Conservation (phyloP, 352 stramenopile species). For the Globisporangium carolinianum region DNA sequence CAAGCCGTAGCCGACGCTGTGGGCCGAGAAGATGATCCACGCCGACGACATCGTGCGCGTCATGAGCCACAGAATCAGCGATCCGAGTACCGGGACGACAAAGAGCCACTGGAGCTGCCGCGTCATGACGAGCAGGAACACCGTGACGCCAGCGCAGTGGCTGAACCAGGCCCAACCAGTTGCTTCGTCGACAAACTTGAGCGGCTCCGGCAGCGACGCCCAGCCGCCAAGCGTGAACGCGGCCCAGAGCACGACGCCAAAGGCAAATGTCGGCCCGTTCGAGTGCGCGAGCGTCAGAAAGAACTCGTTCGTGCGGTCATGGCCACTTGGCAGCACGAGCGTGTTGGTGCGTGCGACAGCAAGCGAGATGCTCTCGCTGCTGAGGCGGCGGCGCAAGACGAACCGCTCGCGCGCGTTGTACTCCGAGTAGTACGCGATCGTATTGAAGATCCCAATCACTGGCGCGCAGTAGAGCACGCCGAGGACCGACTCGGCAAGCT, state of each 20-base stretch:
- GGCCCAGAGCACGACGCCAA: constrained; percentile 66
- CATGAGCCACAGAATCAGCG: constrained; percentile 74
- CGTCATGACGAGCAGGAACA: constrained; percentile 75
- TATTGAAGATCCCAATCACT: constrained; percentile 80
- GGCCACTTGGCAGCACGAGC: constrained; percentile 10
- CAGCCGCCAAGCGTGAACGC: constrained; percentile 68
- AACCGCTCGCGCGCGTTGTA: constrained; percentile 80
- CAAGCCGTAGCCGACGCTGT: constrained; percentile 70
- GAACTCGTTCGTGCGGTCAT: constrained; percentile 11
- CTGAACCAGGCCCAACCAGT: constrained; percentile 86
- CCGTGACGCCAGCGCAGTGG: constrained; percentile 67
- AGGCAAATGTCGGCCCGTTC: constrained; percentile 49
- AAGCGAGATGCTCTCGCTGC: constrained; percentile 74
- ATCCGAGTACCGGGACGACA: constrained; percentile 55
- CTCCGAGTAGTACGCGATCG: constrained; percentile 82
- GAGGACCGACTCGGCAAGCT: constrained; percentile 42
- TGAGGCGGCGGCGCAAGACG: constrained; percentile 51
- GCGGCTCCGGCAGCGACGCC: constrained; percentile 64
- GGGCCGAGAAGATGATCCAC: constrained; percentile 82
- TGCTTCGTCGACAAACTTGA: constrained; percentile 82
- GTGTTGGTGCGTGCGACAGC: constrained; percentile 57
- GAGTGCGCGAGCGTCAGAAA: constrained; percentile 20
- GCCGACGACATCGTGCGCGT: constrained; percentile 61
- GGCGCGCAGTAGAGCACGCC: constrained; percentile 63
- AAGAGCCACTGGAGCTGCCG: constrained; percentile 65